A percentile compares a stretch with the other conserved stretches of the same genome.
These are phyloP conservation scores for Lentinula novae-zelandiae DNA, from an alignment of 1,284 basidiomycete species.

Conservation along the genomic window DNA sequence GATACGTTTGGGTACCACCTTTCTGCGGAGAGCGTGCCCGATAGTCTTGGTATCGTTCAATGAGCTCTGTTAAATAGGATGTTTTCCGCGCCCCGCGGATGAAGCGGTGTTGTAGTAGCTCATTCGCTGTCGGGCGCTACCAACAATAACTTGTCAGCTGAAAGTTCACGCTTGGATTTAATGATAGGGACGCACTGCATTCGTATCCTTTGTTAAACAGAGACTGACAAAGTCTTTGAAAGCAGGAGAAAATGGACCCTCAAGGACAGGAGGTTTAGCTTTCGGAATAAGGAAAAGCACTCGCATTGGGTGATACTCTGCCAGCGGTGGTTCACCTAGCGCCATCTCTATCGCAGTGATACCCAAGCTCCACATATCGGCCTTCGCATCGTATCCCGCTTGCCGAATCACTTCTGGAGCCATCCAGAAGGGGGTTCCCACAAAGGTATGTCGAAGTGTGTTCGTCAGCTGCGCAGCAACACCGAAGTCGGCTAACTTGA, in stretches of 20 bases:
- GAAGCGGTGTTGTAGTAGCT: constrained; percentile 90
- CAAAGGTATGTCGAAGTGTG: constrained; percentile 90
- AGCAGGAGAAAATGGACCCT: constrained; percentile 77
- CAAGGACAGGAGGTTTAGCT: constrained; percentile 88
- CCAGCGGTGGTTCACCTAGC: constrained; percentile 89
- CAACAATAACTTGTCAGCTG: constrained; percentile 7
- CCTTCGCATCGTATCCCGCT: constrained; percentile 93
- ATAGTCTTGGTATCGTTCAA: constrained; percentile 78
- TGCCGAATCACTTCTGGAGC: constrained; percentile 97
- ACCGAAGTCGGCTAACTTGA: constrained; percentile 97
- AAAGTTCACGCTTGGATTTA: constrained; percentile 1
- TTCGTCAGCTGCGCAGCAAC: constrained; percentile 90
- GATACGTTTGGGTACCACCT: constrained; percentile 41
- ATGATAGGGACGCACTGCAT: constrained; percentile 46
- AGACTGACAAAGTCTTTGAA: constrained; percentile 93
- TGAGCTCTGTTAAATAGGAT: constrained; percentile 79
- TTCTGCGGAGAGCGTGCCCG: constrained; percentile 56
- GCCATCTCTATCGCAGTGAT: constrained; percentile 97
- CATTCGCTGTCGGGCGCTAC: constrained; percentile 86
- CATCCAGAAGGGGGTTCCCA: constrained; percentile 98
- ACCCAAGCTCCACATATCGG: constrained; percentile 96
- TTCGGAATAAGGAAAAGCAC: constrained; percentile 96
- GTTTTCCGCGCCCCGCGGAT: constrained; percentile 83
- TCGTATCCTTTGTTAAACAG: constrained; percentile 93
- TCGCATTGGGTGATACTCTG: constrained; percentile 95